Conservation (phyloP, 768 basidiomycete species). For the Lentinula guzmanii region DNA sequence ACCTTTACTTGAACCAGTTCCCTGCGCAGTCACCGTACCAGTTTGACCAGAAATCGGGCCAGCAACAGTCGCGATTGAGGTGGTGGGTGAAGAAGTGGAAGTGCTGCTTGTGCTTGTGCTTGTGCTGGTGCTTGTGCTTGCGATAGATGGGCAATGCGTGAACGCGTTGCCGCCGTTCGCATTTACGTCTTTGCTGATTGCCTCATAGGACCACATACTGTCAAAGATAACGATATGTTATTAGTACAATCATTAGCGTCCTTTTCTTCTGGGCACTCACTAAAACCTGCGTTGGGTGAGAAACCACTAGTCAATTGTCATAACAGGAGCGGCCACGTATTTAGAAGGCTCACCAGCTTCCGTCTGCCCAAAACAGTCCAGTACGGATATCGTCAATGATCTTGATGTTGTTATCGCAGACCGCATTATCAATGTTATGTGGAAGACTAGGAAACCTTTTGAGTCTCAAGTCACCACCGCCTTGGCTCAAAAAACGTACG, state of each 20-base stretch:
- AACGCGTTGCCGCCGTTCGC: slow-evolving; percentile 20
- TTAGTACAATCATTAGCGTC: background rate
- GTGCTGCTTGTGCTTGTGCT: background rate
- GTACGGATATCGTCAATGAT: slow-evolving; percentile 14
- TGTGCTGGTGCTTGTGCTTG: background rate
- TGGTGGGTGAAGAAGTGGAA: background rate
- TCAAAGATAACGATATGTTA: background rate
- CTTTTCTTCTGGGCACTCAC: background rate
- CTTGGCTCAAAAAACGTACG: slow-evolving; percentile 8
- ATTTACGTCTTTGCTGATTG: slow-evolving; percentile 12
- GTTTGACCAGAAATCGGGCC: background rate
- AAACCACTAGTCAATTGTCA: background rate
- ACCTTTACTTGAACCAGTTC: background rate
- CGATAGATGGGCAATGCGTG: slow-evolving; percentile 16
- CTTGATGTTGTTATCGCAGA: slow-evolving; percentile 16
- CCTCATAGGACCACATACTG: slow-evolving; percentile 17
- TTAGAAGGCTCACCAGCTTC: slow-evolving; percentile 12
- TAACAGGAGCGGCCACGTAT: background rate
- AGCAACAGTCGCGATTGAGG: background rate
- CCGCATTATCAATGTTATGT: slow-evolving; percentile 13
- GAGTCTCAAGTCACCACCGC: background rate
- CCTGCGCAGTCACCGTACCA: background rate
- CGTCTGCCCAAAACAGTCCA: slow-evolving; percentile 13
- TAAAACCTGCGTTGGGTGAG: slow-evolving; percentile 1
- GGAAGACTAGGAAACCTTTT: slow-evolving; percentile 14